phyloP scores from a whole-genome alignment of 495 filamentous ascomycete genomes.

The Cenococcum geophilum region DNA sequence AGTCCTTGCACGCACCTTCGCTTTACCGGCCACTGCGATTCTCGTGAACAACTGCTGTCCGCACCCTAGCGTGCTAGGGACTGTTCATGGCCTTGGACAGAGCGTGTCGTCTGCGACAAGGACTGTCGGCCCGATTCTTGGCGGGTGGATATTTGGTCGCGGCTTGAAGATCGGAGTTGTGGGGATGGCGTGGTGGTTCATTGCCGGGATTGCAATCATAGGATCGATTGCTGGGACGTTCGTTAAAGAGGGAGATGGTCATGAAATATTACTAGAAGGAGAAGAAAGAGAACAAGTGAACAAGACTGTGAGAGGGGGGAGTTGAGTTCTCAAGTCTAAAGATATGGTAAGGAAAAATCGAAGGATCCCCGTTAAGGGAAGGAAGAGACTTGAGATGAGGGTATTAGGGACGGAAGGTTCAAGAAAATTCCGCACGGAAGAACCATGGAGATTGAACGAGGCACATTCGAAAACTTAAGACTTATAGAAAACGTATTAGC shows the following conservation, averaged over 20 bases:
- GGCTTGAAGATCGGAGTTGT: conserved; percentile 61
- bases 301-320: not conserved
- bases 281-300: conserved; percentile 23
- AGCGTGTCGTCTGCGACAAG: conserved; percentile 54
- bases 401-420: too few species aligned
- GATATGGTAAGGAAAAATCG: too few species aligned
- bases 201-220: conserved; percentile 56
- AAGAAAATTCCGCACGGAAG: too few species aligned
- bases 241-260: conserved; percentile 60
- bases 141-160: conserved; percentile 56
- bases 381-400: too few species aligned
- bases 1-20: conserved; percentile 66
- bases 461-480: too few species aligned
- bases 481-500: too few species aligned
- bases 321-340: not conserved
- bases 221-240: conserved; percentile 57
- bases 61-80: conserved; percentile 55
- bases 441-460: too few species aligned
- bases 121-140: conserved; percentile 61
- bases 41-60: conserved; percentile 66
- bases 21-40: conserved; percentile 60
- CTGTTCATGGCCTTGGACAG: conserved; percentile 63
- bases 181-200: conserved; percentile 65
- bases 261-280: conserved; percentile 40
- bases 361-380: too few species aligned